Percentiles rank a stretch among this genome's conserved stretches.
These are phyloP conservation scores for Lepidium sativum DNA, from an alignment of 345 rosid genomes.

Conservation along the genomic window DNA sequence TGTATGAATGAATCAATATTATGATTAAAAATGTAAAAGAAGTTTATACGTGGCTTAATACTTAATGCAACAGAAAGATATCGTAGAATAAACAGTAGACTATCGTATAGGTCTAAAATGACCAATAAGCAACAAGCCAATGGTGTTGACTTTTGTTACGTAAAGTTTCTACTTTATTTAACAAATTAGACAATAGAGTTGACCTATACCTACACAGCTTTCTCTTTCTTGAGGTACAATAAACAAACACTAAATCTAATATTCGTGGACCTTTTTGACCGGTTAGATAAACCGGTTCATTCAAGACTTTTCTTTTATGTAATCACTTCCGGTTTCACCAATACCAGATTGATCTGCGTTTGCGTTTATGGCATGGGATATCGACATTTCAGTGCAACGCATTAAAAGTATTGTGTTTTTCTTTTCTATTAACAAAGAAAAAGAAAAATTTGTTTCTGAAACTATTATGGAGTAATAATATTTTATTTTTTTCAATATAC, in stretches of 20 bases:
- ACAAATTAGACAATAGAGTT: slow-evolving; percentile 13
- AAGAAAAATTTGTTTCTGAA: no score
- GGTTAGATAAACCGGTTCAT: background rate
- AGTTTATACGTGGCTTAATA: slow-evolving; percentile 8
- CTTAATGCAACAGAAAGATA: slow-evolving; percentile 25
- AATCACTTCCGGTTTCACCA: background rate
- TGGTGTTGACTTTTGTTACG: slow-evolving; percentile 20
- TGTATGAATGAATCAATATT: background rate
- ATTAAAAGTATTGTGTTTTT: background rate
- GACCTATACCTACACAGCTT: slow-evolving; percentile 13
- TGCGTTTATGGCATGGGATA: background rate
- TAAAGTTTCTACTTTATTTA: slow-evolving; percentile 20
- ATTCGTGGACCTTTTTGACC: background rate
- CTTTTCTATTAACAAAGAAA: no score
- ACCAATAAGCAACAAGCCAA: background rate
- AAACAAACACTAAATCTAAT: slow-evolving; percentile 16
- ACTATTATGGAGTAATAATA: no score
- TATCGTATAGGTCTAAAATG: background rate
- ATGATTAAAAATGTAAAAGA: background rate
- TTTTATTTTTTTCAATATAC: no score
- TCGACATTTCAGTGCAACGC: background rate
- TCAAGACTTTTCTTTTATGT: background rate
- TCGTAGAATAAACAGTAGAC: slow-evolving; percentile 12
- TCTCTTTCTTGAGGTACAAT: slow-evolving; percentile 1
- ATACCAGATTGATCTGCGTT: background rate